Evolutionary conservation across 495 filamentous ascomycete species (phyloP).

Genomic region (Coniosporium apollinis): DNA sequence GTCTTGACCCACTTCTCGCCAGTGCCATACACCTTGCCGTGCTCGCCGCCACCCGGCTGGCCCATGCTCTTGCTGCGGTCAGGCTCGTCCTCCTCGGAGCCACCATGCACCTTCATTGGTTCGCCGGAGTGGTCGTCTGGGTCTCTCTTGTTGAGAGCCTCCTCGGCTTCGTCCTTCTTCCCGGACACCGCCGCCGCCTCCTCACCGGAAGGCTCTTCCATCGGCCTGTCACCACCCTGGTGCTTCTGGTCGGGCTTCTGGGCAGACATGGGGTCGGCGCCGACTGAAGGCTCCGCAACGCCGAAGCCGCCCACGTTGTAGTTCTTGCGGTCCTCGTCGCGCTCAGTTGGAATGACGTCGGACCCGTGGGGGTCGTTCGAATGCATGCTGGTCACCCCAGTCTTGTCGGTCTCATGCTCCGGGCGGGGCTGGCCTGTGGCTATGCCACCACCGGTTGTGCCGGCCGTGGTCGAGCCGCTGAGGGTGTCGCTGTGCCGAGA

Average conservation of each 20-base stretch:
- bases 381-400: conserved; percentile 10
- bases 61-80: conserved; percentile 24
- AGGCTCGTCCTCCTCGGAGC: conserved; percentile 16
- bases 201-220: conserved; percentile 11
- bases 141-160: conserved; percentile 7
- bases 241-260: conserved; percentile 18
- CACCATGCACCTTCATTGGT: conserved; percentile 13
- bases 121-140: conserved; percentile 16
- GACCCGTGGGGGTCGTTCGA: conserved; percentile 3
- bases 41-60: conserved; percentile 33
- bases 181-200: conserved; percentile 8
- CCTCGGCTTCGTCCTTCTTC: conserved; percentile 11
- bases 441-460: conserved; percentile 19
- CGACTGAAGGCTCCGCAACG: conserved; percentile 1
- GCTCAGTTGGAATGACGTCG: conserved; percentile 8
- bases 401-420: conserved; percentile 12
- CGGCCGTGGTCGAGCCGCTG: conserved; percentile 5
- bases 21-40: conserved; percentile 32
- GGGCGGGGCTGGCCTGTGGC: conserved; percentile 6
- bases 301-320: background rate
- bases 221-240: conserved; percentile 22
- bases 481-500: no score
- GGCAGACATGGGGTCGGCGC: conserved; percentile 9
- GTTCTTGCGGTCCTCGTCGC: background rate
- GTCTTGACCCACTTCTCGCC: conserved; percentile 38